Evolutionary conservation across 768 basidiomycete genomes (phyloP), one percentile per base, ranked within the genome.

Genomic region (Stropharia rugosoannulata): DNA sequence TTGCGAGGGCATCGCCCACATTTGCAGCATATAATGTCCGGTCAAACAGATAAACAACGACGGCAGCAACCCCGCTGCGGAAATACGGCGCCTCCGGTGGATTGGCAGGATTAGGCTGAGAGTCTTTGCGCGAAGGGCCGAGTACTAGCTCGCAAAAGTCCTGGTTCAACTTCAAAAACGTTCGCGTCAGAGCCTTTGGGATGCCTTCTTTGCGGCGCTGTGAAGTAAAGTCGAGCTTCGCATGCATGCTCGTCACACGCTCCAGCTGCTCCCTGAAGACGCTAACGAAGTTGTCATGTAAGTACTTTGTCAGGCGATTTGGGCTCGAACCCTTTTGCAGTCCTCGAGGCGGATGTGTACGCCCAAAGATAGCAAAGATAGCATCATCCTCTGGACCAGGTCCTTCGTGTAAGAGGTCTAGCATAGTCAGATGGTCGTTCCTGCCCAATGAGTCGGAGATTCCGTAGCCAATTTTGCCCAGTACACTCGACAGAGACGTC

Each of bases 301-400:
- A 77, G 66, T 81, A 95, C 70, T 91, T 93, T 37, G 93, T 84
- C 18, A 96, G 73, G 37, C 78, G 77, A 51, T 89, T 91, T 50
- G 85, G 84, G 62, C 75, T 82, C 25, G 74, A 73, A 5, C 76
- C 75, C 3, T 83, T 73, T 7, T 72, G 70, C 13, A 77, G 57
- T 3, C 66, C 61, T 36, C 71, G 72, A 0, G 73, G 71, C 0
- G 74, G 84, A 18, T 84, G 78, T 3, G 84, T 77, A 3, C 89
- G 83, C 12, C 96, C 95, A 69, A 98, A 99, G 86, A 99, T 93
- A 19, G 94, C 97, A 64, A 99, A 97, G n/a, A 99, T 77, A 11
- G 93, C 93, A 67, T 95, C 90, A 65, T 86, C 84, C 45, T 84
- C 80, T 52, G 78, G 76, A 13, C 81, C 84, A 6, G 89, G 84